Evolutionary conservation across 768 basidiomycete species (phyloP), one percentile per base, ranked within the genome.

Genomic region (Suillus sp.): DNA sequence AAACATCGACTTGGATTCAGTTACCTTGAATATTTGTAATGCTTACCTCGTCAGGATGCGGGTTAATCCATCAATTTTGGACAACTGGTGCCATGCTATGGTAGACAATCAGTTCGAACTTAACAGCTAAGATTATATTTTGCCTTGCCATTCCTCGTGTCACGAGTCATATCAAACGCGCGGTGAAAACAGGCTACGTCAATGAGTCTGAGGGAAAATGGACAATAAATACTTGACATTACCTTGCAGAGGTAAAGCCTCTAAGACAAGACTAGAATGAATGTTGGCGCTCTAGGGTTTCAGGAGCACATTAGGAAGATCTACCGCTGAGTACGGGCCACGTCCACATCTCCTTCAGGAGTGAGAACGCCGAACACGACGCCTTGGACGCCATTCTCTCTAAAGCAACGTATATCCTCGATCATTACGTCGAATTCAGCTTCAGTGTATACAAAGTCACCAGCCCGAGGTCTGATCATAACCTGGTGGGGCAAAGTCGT

Each of bases 391-490:
- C 81, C 84, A 57, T 80, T 71, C 32, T 79, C 73, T 68, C 85
- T 90, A 77, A 91, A 89, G 20, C 78, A 65, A 11, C 73, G 77
- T 54, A 92, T 87, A 69, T 95, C 93, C 69, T 88, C 86, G 37
- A 86, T 68, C 88, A 95, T 95, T 58, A 91, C 85, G 13, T 81
- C 78, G 5, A 92, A 62, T 71, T 95, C 93, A 9, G 76, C 74
- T 10, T 83, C 73, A 2, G 87, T 82, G 72, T 93, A 95, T 4
- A 87, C 70, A 72, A 95, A 95, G 72, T 93, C 91, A 0, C 93
- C 93, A 3, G 81, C 78, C 34, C 93, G 83, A 11, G 93, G 92
- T 40, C 93, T 84, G 62, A 95, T 80, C 91, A 95, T 93, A 27
- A 80, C 83, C 93, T 93, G 40, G 56, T 47, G 60, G 59, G 62